Base-by-base conservation (phyloP, 1,284 basidiomycete species). In the Cystobasidium pallidum region DNA sequence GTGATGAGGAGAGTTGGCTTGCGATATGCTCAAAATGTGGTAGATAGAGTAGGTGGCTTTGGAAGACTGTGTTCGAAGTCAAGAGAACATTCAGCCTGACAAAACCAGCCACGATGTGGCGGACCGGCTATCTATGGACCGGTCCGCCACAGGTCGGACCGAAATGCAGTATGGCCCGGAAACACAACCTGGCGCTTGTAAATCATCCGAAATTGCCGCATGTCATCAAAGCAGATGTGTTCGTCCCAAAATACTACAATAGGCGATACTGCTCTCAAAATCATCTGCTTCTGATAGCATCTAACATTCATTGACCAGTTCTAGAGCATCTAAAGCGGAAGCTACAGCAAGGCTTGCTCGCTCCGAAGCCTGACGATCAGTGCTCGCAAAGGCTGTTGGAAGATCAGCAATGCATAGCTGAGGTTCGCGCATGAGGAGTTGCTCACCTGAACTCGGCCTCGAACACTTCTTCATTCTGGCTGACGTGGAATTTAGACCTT, bases 401-500 rank as follows among this genome's bases (percentile, higher is more conserved):
- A 17, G n/a, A 54, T 11, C 15, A 10, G n/a, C 11, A 8, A 54
- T 54, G 24, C 0, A 6, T 26, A 26, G n/a, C 10, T 32, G 39
- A 45, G 24, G 41, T 43, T 26, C 3, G 26, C 7, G 10, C 6
- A 11, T 0, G 2, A 30, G 28, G 2, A 49, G 28, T 4, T 7
- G 30, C 54, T 17, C 30, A 61, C 57, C 28, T 26, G 19, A 10
- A 36, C 1, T 62, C 73, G 26, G 47, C 64, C 71, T 75, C 70
- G 30, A 66, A 75, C 0, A 75, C 36, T 11, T 32, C 54, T 24
- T 54, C 30, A 11, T 64, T 59, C 47, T 74, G 64, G 52, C 64
- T 55, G 13, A 63, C 17, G 15, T 72, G 61, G 19, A 74, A 66
- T 28, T 28, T 52, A 41, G 65, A 76, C 61, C 81, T 73, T 74